A percentile compares a stretch with the other conserved stretches of the same genome.
These are phyloP conservation scores for Colletotrichum tanaceti DNA, from an alignment of 2,329 filamentous ascomycete genomes.

Conservation along the genomic window DNA sequence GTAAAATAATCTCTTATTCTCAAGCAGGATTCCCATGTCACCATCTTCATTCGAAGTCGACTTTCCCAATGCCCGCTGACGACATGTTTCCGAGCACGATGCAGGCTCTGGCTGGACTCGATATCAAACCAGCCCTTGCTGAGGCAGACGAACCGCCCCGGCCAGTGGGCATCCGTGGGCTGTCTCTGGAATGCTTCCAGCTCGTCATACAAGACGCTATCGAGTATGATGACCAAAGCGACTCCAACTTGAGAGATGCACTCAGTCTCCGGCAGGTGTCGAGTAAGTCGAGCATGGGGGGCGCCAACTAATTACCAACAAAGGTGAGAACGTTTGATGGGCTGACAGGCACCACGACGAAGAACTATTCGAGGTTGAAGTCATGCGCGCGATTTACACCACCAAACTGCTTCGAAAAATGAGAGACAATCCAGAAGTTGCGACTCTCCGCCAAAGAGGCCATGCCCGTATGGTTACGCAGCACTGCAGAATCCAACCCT, in stretches of 20 bases:
- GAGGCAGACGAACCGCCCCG: background rate
- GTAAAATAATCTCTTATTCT: background rate
- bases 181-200: conserved; percentile 12
- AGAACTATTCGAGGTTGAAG: conserved; percentile 11
- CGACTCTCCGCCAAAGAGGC: background rate
- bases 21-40: no score
- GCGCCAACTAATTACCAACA: no score
- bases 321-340: background rate
- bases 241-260: conserved; percentile 19
- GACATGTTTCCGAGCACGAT: background rate
- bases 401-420: conserved; percentile 8
- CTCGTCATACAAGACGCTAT: background rate
- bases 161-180: background rate
- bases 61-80: background rate
- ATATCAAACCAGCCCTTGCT: background rate
- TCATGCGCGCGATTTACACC: conserved; percentile 1
- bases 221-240: background rate
- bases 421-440: conserved; percentile 10
- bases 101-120: background rate
- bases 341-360: background rate
- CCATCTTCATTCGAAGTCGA: no score
- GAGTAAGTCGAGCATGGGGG: conserved; percentile 2
- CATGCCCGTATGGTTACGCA: background rate
- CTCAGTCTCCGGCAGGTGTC: background rate
- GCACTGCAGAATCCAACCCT: background rate